Percentiles rank a stretch among this genome's conserved stretches.
Conservation (phyloP, 768 basidiomycete species). For the Lentinus tigrinus region DNA sequence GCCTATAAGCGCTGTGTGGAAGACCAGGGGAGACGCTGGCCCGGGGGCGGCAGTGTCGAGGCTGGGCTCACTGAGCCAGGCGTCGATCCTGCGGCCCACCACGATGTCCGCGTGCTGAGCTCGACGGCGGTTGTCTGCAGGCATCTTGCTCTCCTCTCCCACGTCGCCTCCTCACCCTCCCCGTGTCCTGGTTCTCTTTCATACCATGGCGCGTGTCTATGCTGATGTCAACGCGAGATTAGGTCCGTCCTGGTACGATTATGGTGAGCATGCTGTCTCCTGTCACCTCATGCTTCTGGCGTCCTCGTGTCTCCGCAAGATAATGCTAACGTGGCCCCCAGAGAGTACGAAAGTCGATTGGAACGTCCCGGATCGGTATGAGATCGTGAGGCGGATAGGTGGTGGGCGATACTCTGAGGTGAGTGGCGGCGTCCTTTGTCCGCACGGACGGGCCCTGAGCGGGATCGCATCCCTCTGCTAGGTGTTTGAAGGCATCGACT, state of each 20-base stretch:
- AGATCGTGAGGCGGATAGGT: constrained; percentile 93
- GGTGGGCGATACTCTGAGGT: constrained; percentile 95
- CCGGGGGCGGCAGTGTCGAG: background rate
- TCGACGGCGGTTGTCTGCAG: background rate
- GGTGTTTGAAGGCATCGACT: constrained; percentile 93
- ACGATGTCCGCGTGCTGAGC: constrained; percentile 16
- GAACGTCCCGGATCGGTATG: constrained; percentile 96
- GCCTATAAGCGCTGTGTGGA: background rate
- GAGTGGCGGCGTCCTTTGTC: constrained; percentile 13
- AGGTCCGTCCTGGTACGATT: constrained; percentile 93
- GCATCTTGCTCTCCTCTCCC: constrained; percentile 6
- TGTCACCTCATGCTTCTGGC: background rate
- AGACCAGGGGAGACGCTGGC: background rate
- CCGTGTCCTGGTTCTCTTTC: constrained; percentile 20
- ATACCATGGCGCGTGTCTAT: constrained; percentile 74
- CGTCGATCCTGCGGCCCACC: constrained; percentile 13
- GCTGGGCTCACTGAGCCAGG: constrained; percentile 1
- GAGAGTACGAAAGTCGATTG: constrained; percentile 94
- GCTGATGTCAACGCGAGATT: constrained; percentile 82
- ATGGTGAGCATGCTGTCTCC: constrained; percentile 59
- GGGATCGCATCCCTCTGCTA: constrained; percentile 26
- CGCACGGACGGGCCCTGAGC: background rate
- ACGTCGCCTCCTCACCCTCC: background rate
- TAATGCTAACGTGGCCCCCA: constrained; percentile 27
- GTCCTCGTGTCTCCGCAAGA: background rate